Evolutionary conservation across 495 filamentous ascomycete genomes (phyloP).

Genomic region (Penicillium cinerascens): DNA sequence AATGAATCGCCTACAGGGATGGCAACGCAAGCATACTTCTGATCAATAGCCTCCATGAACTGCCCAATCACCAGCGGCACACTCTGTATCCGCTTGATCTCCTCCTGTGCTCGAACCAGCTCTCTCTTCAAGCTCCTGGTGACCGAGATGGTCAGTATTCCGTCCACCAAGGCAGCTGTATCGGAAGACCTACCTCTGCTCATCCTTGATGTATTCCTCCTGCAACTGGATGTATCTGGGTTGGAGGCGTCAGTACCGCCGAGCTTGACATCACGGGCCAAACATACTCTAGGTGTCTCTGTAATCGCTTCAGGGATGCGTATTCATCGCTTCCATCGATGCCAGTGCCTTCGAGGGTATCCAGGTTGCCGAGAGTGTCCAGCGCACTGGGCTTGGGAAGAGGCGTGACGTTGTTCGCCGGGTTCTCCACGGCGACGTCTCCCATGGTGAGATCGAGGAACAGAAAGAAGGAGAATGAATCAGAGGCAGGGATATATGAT

Average conservation of each 20-base stretch:
- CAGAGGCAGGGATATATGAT: not conserved
- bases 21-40: conserved; percentile 64
- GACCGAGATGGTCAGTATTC: conserved; percentile 9
- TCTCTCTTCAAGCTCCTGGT: conserved; percentile 91
- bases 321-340: conserved; percentile 90
- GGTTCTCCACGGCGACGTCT: conserved; percentile 78
- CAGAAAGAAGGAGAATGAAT: not conserved
- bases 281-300: conserved; percentile 87
- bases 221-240: conserved; percentile 90
- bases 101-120: conserved; percentile 94
- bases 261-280: not conserved
- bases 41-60: conserved; percentile 99
- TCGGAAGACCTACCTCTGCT: conserved; percentile 67
- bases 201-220: conserved; percentile 99
- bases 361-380: conserved; percentile 79
- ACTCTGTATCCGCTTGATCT: conserved; percentile 99
- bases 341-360: conserved; percentile 75
- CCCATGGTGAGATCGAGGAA: conserved; percentile 56
- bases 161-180: not conserved
- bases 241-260: conserved; percentile 28
- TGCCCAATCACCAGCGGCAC: conserved; percentile 97
- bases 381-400: conserved; percentile 78
- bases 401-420: conserved; percentile 65
- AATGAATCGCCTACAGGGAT: not conserved
- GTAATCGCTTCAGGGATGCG: conserved; percentile 87